Percentiles rank a stretch among this genome's conserved stretches.
Conservation (phyloP, 441 rosid species). For the Omphalea diandra region DNA sequence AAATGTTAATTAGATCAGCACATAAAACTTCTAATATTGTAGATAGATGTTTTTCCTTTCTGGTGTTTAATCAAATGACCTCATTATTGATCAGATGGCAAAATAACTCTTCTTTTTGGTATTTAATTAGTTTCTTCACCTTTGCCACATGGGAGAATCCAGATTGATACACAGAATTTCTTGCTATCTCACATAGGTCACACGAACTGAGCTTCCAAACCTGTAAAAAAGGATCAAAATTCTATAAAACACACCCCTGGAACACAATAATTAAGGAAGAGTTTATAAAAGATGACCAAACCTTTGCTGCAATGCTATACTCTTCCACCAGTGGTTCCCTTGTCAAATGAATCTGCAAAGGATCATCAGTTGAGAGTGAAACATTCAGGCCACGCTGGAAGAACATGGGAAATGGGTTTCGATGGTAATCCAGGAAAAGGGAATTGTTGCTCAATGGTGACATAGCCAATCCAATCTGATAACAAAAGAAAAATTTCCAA, state of each 20-base stretch:
- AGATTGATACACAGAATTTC: conserved; percentile 73
- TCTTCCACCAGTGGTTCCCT: conserved; percentile 69
- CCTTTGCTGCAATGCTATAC: conserved; percentile 67
- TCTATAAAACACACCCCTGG: conserved; percentile 3
- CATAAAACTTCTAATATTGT: not conserved
- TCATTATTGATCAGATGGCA: not conserved
- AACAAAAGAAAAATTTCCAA: not conserved
- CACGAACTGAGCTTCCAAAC: conserved; percentile 78
- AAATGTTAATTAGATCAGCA: not conserved
- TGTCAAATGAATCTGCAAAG: conserved; percentile 73
- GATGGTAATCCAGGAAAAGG: conserved; percentile 58
- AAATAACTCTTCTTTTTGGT: no score
- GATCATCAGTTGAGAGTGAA: conserved; percentile 56
- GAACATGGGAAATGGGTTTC: conserved; percentile 53
- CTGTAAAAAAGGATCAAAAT: conserved; percentile 28
- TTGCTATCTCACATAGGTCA: conserved; percentile 65
- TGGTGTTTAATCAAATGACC: not conserved
- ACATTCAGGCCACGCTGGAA: conserved; percentile 65
- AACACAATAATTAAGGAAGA: not conserved
- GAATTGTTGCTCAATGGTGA: conserved; percentile 71
- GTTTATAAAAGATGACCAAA: conserved; percentile 18
- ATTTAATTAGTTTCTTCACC: conserved; percentile 38
- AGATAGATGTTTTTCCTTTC: not conserved
- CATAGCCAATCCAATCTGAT: conserved; percentile 62
- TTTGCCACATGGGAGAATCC: conserved; percentile 64